Conservation (phyloP, 169 alveolate species). For the Prorocentrum cordatum region DNA sequence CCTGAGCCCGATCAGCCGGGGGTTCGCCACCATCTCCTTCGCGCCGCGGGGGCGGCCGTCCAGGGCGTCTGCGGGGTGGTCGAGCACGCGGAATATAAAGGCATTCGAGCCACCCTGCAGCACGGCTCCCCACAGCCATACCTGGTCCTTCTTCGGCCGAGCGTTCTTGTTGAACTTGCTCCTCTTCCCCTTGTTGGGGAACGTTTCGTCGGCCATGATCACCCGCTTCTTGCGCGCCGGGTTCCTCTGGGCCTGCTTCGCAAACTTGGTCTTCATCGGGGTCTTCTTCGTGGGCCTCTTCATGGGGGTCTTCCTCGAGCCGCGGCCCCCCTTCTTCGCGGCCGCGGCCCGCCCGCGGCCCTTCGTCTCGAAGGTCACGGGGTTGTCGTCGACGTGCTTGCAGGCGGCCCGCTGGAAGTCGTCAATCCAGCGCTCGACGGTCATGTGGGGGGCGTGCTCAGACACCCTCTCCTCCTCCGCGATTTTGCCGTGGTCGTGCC, state of each 20-base stretch:
- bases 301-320: too few species aligned
- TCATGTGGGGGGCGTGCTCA: not conserved
- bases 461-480: too few species aligned
- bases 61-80: too few species aligned
- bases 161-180: not conserved
- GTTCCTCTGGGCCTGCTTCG: not conserved
- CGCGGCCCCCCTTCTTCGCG: too few species aligned
- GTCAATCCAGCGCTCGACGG: not conserved
- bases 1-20: too few species aligned
- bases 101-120: not conserved
- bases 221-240: not conserved
- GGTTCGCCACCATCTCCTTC: too few species aligned
- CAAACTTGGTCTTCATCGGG: not conserved
- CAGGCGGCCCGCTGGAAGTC: not conserved
- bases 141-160: not conserved
- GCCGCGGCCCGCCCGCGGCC: too few species aligned
- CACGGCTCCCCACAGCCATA: not conserved
- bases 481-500: not conserved
- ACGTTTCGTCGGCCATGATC: not conserved
- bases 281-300: too few species aligned
- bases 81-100: not conserved
- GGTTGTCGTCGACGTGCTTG: not conserved
- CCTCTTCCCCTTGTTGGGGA: too few species aligned
- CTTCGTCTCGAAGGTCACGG: too few species aligned
- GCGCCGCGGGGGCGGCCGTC: too few species aligned